These are phyloP conservation scores for Didymella pinodella DNA, from an alignment of 2,329 filamentous ascomycete species.

Conservation along the genomic window DNA sequence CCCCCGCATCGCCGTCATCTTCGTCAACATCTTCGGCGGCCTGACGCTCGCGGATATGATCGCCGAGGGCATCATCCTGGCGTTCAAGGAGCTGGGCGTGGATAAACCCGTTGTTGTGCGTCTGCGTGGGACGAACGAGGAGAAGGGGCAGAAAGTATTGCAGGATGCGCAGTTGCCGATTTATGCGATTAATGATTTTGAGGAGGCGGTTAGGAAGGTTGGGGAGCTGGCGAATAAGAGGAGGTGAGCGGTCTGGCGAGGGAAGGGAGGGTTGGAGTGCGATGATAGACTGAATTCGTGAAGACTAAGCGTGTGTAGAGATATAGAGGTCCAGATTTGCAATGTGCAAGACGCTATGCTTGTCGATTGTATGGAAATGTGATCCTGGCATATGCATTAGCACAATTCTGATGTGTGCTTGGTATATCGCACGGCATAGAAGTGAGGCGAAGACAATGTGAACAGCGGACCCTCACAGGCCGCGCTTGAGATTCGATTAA, in stretches of 20 bases:
- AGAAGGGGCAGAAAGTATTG: conserved; percentile 73
- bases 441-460: not conserved
- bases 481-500: conserved; percentile 31
- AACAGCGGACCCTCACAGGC: not conserved
- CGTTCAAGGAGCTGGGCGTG: conserved; percentile 73
- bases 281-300: too few species aligned
- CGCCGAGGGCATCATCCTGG: conserved; percentile 74
- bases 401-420: too few species aligned
- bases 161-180: conserved; percentile 71
- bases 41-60: conserved; percentile 83
- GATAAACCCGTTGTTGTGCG: conserved; percentile 76
- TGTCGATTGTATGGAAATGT: too few species aligned
- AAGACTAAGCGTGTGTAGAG: too few species aligned
- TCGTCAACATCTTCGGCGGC: conserved; percentile 76
- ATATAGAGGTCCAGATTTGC: not conserved
- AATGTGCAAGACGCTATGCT: not conserved
- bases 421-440: not conserved
- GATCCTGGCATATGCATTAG: too few species aligned
- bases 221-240: conserved; percentile 39
- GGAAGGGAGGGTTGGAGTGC: too few species aligned
- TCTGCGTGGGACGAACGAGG: conserved; percentile 77
- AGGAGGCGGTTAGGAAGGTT: conserved; percentile 64
- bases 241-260: conserved; percentile 1
- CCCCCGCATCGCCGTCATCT: conserved; percentile 73
- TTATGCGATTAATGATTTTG: conserved; percentile 76